Conservation (phyloP, 2,329 filamentous ascomycete genomes). For the Trichoderma harzianum region DNA sequence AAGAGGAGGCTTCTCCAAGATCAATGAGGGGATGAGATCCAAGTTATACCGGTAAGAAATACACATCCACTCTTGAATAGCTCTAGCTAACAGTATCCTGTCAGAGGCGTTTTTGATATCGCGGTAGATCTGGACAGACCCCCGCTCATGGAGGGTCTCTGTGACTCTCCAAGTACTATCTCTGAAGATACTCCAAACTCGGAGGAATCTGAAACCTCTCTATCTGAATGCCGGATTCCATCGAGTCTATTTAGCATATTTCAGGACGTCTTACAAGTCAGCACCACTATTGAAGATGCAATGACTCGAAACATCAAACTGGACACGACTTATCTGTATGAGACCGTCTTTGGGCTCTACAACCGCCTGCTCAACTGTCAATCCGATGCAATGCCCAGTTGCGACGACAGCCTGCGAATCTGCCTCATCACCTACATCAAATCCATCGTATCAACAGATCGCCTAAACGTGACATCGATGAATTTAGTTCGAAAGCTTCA, state of each 20-base stretch:
- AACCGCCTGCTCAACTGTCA: conserved; percentile 7
- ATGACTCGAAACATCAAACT: not conserved
- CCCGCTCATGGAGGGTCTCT: not conserved
- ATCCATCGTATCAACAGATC: not conserved
- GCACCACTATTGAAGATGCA: not conserved
- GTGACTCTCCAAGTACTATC: not conserved
- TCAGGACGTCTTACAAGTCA: not conserved
- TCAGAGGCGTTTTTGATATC: conserved; percentile 2
- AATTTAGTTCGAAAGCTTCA: not conserved
- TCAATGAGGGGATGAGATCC: not conserved
- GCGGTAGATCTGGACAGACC: not conserved
- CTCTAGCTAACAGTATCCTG: not conserved
- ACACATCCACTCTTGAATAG: not conserved
- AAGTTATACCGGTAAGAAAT: conserved; percentile 5
- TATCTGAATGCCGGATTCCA: not conserved
- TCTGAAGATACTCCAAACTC: not conserved
- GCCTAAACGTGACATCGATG: not conserved
- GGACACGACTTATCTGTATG: not conserved
- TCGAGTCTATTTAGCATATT: not conserved
- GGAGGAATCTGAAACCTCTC: not conserved
- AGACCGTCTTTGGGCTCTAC: conserved; percentile 1
- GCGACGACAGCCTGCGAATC: not conserved
- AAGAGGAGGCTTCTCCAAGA: conserved; percentile 2
- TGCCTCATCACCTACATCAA: conserved; percentile 8
- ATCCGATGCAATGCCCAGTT: not conserved